Conservation (phyloP, 2,329 filamentous ascomycete species). For the Endothia cerciana region DNA sequence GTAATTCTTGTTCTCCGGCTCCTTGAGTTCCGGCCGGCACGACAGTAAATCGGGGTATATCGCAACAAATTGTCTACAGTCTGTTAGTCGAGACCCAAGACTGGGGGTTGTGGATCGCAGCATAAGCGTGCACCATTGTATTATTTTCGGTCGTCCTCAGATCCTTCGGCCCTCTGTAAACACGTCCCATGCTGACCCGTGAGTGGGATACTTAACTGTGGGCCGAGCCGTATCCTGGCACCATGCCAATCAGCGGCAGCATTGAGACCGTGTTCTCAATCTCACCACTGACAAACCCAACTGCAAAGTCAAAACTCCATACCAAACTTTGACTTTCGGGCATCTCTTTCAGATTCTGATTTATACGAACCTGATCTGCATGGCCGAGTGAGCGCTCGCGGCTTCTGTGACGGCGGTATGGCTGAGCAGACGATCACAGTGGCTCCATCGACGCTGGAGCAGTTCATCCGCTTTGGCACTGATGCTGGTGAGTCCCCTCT, state of each 20-base stretch:
- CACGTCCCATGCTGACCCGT: neutral
- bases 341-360: neutral
- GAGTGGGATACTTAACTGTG: slow-evolving; percentile 10
- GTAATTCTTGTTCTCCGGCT: neutral
- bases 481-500: slow-evolving; percentile 33
- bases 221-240: slow-evolving; percentile 11
- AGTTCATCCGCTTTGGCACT: slow-evolving; percentile 43
- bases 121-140: neutral
- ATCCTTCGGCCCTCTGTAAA: neutral
- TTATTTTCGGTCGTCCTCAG: neutral
- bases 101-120: neutral
- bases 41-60: neutral
- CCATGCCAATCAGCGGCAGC: neutral
- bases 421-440: neutral
- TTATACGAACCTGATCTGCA: neutral
- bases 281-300: slow-evolving; percentile 2
- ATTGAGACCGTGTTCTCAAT: neutral
- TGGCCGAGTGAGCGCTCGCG: neutral
- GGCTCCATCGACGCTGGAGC: slow-evolving; percentile 36
- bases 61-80: neutral
- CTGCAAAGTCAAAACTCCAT: neutral
- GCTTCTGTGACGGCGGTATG: neutral
- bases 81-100: neutral
- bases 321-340: too few species aligned
- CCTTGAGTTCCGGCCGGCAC: neutral